These are phyloP conservation scores for Scenedesmus sp. DNA, from an alignment of 163 green algal genomes.

Conservation along the genomic window DNA sequence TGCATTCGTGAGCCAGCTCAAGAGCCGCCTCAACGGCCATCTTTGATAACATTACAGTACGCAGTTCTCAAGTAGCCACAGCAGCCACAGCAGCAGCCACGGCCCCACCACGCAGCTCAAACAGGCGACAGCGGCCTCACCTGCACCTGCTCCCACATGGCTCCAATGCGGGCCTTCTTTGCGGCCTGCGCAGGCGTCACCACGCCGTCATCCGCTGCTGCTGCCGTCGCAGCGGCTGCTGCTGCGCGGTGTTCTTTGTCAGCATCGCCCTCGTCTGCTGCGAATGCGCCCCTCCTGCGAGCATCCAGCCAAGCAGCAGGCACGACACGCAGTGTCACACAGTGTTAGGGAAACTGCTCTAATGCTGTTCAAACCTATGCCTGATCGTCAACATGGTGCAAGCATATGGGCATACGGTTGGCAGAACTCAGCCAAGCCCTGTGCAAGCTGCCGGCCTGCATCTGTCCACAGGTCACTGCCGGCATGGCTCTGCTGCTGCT, in stretches of 20 bases:
- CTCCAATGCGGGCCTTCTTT: slow-evolving; percentile 68
- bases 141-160: slow-evolving; percentile 70
- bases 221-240: background rate
- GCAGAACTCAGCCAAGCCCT: background rate
- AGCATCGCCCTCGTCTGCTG: slow-evolving; percentile 29
- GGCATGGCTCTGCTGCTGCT: no score
- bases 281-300: background rate
- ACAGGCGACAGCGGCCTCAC: no score
- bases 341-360: background rate
- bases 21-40: no score
- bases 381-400: no score
- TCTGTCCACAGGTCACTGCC: background rate
- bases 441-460: background rate
- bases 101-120: no score
- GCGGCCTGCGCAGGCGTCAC: slow-evolving; percentile 28
- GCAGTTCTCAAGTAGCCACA: no score
- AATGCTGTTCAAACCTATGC: background rate
- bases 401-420: no score
- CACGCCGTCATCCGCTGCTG: slow-evolving; percentile 30
- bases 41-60: no score
- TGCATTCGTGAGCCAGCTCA: no score
- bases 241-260: slow-evolving; percentile 41
- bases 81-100: no score
- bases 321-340: background rate
- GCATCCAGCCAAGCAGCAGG: background rate